A percentile compares a stretch with the other conserved stretches of the same genome.
Conservation (phyloP, 805 yeast genomes). For the Candida awuae region DNA sequence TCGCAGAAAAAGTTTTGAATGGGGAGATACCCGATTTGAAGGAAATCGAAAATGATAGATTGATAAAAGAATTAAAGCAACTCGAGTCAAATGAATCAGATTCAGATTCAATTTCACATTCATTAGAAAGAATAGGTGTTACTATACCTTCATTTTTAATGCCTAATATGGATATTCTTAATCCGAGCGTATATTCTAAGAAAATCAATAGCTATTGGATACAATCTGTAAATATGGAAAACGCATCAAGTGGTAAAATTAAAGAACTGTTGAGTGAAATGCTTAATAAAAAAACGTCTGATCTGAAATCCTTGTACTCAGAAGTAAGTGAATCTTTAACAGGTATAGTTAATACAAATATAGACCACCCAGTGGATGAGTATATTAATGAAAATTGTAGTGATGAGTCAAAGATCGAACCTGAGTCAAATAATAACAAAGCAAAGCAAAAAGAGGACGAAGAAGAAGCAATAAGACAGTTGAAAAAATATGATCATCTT, state of each 20-base stretch:
- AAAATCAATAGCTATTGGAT: constrained; percentile 7
- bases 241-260: constrained; percentile 5
- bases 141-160: constrained; percentile 9
- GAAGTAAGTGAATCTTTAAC: constrained; percentile 26
- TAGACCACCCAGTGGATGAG: constrained; percentile 46
- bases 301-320: constrained; percentile 20
- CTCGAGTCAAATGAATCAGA: constrained; percentile 6
- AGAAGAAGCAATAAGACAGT: constrained; percentile 3
- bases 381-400: constrained; percentile 16
- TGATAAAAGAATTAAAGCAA: neutral
- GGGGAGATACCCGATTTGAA: neutral
- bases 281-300: constrained; percentile 14
- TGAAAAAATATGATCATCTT: constrained; percentile 19
- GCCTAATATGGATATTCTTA: constrained; percentile 6
- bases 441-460: neutral
- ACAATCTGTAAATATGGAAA: constrained; percentile 9
- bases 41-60: neutral
- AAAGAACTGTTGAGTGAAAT: constrained; percentile 5
- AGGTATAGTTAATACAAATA: constrained; percentile 38
- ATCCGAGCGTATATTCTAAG: constrained; percentile 1
- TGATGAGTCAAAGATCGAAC: neutral
- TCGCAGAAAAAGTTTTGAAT: neutral
- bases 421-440: constrained; percentile 3
- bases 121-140: constrained; percentile 45
- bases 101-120: constrained; percentile 31